Percentiles rank a stretch among this genome's conserved stretches.
Evolutionary conservation across 306 rosid species (phyloP).

Genomic region (Pterocarpus macrocarpus): DNA sequence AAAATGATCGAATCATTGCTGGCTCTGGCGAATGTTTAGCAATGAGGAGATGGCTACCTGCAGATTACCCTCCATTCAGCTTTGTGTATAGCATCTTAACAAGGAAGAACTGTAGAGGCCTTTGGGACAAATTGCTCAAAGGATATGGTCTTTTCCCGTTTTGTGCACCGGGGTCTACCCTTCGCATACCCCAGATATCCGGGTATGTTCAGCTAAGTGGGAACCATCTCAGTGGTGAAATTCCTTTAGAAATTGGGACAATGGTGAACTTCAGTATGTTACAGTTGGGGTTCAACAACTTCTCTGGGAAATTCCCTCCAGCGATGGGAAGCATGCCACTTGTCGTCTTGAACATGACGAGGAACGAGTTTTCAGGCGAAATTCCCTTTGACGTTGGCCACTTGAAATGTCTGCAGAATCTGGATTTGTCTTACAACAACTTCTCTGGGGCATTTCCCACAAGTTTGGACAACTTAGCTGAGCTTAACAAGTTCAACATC

Average conservation of each 20-base stretch:
- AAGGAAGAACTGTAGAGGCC: constrained; percentile 80
- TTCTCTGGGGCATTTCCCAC: constrained; percentile 81
- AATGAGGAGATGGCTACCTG: constrained; percentile 97
- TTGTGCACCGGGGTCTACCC: constrained; percentile 60
- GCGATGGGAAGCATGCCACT: constrained; percentile 67
- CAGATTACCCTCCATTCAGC: constrained; percentile 94
- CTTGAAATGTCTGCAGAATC: constrained; percentile 70
- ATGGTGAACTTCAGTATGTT: constrained; percentile 80
- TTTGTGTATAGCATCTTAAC: constrained; percentile 78
- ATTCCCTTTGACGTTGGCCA: constrained; percentile 70
- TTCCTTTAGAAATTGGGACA: constrained; percentile 73
- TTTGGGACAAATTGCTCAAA: constrained; percentile 83
- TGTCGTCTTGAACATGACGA: constrained; percentile 68
- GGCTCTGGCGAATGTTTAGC: constrained; percentile 93
- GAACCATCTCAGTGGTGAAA: constrained; percentile 72
- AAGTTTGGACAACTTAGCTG: constrained; percentile 68
- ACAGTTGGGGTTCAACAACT: constrained; percentile 70
- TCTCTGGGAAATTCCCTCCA: constrained; percentile 76
- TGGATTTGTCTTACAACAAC: constrained; percentile 85
- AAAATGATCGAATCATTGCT: constrained; percentile 44
- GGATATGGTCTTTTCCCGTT: constrained; percentile 74
- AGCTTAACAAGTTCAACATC: constrained; percentile 87
- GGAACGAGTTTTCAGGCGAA: constrained; percentile 80
- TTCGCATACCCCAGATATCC: constrained; percentile 59
- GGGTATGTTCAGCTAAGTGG: constrained; percentile 89